phyloP scores from a whole-genome alignment of 2,329 filamentous ascomycete genomes.

The Phyllosticta capitalensis region DNA sequence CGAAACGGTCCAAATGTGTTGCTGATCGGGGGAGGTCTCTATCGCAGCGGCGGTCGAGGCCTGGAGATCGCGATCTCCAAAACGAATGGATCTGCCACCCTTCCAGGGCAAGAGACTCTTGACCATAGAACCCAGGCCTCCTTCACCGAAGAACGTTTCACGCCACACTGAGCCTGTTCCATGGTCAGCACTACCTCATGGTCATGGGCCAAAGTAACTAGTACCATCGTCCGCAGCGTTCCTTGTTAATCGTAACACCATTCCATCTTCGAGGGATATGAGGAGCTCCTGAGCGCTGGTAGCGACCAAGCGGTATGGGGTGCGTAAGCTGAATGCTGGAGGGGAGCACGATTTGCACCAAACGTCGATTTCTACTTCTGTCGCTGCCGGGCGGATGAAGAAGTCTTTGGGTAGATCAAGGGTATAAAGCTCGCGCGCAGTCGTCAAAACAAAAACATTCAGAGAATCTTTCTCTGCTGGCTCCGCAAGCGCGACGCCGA shows the following conservation, averaged over 20 bases:
- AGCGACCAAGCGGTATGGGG: conserved; percentile 72
- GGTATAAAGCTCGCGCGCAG: conserved; percentile 70
- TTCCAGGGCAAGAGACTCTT: conserved; percentile 47
- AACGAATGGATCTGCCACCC: conserved; percentile 52
- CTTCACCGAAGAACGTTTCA: conserved; percentile 64
- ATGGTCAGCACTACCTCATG: not conserved
- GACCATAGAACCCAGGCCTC: conserved; percentile 60
- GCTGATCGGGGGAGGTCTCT: conserved; percentile 37
- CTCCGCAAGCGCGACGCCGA: conserved; percentile 77
- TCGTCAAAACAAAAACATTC: conserved; percentile 70
- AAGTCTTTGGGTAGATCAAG: conserved; percentile 74
- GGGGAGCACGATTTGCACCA: conserved; percentile 67
- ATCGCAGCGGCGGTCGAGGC: conserved; percentile 56
- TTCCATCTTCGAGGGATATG: conserved; percentile 71
- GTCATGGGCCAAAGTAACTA: not conserved
- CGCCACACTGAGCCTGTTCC: conserved; percentile 55
- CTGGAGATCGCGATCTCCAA: conserved; percentile 54
- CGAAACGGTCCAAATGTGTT: conserved; percentile 65
- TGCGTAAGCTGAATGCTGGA: conserved; percentile 65
- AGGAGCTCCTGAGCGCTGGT: conserved; percentile 65
- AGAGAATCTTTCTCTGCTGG: conserved; percentile 66
- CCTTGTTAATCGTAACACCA: conserved; percentile 53
- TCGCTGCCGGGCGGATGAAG: conserved; percentile 60
- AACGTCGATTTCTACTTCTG: conserved; percentile 65
- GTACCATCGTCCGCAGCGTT: conserved; percentile 20